phyloP scores from a whole-genome alignment of 768 basidiomycete genomes.

The Mycena vulgaris region DNA sequence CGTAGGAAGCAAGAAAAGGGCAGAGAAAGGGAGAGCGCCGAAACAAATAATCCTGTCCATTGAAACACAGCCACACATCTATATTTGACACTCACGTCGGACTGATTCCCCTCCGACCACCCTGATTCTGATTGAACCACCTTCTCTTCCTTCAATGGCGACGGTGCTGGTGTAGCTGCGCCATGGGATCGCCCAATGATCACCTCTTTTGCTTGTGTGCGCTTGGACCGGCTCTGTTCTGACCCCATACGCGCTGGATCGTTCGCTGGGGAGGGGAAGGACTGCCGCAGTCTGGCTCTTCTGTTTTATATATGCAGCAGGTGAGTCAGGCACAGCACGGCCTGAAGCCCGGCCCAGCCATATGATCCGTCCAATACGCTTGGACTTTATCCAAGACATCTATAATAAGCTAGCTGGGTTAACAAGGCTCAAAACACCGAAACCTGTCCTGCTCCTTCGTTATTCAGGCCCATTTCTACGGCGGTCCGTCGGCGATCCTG shows the following conservation, averaged over 20 bases:
- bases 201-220: not conserved
- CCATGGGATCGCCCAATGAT: not conserved
- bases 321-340: not conserved
- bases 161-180: not conserved
- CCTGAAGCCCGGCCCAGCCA: not conserved
- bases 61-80: conserved; percentile 17
- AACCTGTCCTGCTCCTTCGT: too few relatives aligned
- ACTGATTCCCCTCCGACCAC: not conserved
- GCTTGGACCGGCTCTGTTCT: conserved; percentile 8
- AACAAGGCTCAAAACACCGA: too few relatives aligned
- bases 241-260: not conserved
- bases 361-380: not conserved
- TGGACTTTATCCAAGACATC: not conserved
- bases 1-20: not conserved
- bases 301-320: not conserved
- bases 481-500: too few relatives aligned
- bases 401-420: not conserved
- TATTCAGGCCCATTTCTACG: too few relatives aligned
- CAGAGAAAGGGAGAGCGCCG: conserved; percentile 1
- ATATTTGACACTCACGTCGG: not conserved
- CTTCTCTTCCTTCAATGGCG: not conserved
- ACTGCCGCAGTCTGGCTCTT: not conserved
- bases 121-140: not conserved
- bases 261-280: not conserved
- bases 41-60: conserved; percentile 13